Evolutionary conservation across 2,329 filamentous ascomycete species (phyloP).

Genomic region (Clarireedia paspali): DNA sequence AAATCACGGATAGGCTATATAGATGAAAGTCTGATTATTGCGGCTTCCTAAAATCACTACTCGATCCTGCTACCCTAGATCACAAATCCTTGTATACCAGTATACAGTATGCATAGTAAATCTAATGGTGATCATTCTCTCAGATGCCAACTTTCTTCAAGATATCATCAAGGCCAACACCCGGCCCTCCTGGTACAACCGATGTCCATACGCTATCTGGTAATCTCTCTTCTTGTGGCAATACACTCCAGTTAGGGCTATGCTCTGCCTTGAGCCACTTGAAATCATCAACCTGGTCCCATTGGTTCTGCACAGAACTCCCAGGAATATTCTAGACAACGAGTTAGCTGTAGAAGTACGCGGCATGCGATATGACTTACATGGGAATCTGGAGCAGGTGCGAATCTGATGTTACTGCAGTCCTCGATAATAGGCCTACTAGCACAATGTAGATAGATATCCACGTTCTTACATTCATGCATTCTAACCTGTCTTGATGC

Average conservation of each 20-base stretch:
- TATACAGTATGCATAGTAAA: neutral
- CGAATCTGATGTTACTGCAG: conserved; percentile 71
- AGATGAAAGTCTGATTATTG: too few species aligned
- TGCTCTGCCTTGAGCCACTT: conserved; percentile 85
- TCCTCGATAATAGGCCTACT: conserved; percentile 93
- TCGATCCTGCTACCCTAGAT: too few species aligned
- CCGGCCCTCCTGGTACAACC: conserved; percentile 56
- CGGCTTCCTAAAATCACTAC: too few species aligned
- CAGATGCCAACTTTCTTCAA: conserved; percentile 42
- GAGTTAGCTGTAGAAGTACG: conserved; percentile 5
- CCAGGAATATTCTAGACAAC: conserved; percentile 19
- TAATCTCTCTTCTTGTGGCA: conserved; percentile 54
- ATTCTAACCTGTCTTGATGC: conserved; percentile 84
- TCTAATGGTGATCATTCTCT: conserved; percentile 1
- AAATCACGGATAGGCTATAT: too few species aligned
- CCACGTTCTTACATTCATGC: conserved; percentile 75
- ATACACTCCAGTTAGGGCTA: conserved; percentile 79
- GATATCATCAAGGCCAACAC: conserved; percentile 57
- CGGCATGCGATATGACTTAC: conserved; percentile 39
- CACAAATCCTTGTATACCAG: too few species aligned
- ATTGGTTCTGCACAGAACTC: conserved; percentile 52
- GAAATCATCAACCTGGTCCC: conserved; percentile 92
- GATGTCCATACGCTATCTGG: conserved; percentile 60
- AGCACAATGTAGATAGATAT: conserved; percentile 73
- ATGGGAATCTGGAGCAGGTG: conserved; percentile 61